phyloP scores from a whole-genome alignment of 495 filamentous ascomycete species.

The Aspergillus avenaceus region DNA sequence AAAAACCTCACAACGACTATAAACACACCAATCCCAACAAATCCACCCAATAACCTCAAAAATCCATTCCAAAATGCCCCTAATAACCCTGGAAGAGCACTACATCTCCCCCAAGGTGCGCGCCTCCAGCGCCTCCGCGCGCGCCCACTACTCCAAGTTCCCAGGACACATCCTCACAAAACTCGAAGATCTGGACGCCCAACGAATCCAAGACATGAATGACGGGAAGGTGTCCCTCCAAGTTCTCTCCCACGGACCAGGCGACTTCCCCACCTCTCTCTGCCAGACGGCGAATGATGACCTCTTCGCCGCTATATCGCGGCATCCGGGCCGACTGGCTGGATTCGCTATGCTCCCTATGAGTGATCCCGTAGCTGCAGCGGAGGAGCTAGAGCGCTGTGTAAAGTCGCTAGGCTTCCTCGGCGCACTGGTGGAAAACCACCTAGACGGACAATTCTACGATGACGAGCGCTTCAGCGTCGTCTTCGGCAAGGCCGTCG shows the following conservation, averaged over 20 bases:
- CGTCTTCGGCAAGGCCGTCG: constrained; percentile 45
- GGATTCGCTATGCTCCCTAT: constrained; percentile 54
- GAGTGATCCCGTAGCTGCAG: constrained; percentile 38
- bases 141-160: constrained; percentile 13
- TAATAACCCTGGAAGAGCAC: constrained; percentile 62
- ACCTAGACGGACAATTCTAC: constrained; percentile 45
- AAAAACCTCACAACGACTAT: too few species aligned
- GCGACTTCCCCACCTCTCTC: constrained; percentile 17
- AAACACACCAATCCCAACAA: too few species aligned
- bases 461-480: constrained; percentile 39
- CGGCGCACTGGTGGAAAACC: constrained; percentile 55
- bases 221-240: constrained; percentile 48
- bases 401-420: constrained; percentile 46
- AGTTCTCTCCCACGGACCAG: constrained; percentile 51
- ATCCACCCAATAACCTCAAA: too few species aligned
- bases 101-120: constrained; percentile 41
- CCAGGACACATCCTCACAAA: constrained; percentile 24
- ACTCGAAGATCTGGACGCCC: constrained; percentile 32
- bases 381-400: constrained; percentile 44
- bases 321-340: constrained; percentile 43
- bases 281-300: constrained; percentile 50
- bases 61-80: constrained; percentile 10
- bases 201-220: constrained; percentile 51
- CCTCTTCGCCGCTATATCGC: constrained; percentile 43
- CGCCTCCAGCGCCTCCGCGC: constrained; percentile 1